phyloP scores from a whole-genome alignment of 2,329 filamentous ascomycete species.

The Diplodia mutila region DNA sequence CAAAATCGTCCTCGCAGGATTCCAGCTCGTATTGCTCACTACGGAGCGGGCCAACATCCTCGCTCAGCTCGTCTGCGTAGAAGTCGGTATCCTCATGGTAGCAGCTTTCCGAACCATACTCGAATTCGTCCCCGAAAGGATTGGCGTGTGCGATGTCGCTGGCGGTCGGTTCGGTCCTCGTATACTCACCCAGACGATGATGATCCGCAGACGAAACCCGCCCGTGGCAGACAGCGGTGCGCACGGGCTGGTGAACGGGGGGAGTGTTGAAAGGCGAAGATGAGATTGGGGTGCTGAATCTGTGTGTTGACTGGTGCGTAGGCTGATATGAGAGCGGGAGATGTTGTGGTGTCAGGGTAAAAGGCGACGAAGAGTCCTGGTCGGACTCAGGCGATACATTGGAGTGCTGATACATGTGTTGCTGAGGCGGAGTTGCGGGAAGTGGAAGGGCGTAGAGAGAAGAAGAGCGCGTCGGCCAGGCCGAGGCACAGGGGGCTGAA shows the following conservation, averaged over 20 bases:
- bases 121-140: background rate
- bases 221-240: conserved; percentile 30
- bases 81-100: conserved; percentile 20
- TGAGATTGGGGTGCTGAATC: conserved; percentile 25
- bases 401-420: conserved; percentile 27
- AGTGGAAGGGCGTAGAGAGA: conserved; percentile 45
- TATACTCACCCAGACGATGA: conserved; percentile 42
- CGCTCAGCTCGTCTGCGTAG: conserved; percentile 29
- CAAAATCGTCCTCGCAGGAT: conserved; percentile 13
- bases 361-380: conserved; percentile 49
- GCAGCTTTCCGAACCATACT: background rate
- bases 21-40: conserved; percentile 25
- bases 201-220: conserved; percentile 46
- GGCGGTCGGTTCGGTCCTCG: background rate
- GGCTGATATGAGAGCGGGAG: conserved; percentile 41
- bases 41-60: conserved; percentile 24
- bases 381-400: conserved; percentile 37
- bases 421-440: conserved; percentile 31
- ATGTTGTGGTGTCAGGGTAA: conserved; percentile 48
- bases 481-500: conserved; percentile 24
- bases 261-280: conserved; percentile 40
- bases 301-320: conserved; percentile 15
- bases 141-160: background rate
- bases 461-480: conserved; percentile 48
- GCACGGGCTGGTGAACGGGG: conserved; percentile 42